phyloP scores from a whole-genome alignment of 2,329 filamentous ascomycete species.

The Leptographium flavum region DNA sequence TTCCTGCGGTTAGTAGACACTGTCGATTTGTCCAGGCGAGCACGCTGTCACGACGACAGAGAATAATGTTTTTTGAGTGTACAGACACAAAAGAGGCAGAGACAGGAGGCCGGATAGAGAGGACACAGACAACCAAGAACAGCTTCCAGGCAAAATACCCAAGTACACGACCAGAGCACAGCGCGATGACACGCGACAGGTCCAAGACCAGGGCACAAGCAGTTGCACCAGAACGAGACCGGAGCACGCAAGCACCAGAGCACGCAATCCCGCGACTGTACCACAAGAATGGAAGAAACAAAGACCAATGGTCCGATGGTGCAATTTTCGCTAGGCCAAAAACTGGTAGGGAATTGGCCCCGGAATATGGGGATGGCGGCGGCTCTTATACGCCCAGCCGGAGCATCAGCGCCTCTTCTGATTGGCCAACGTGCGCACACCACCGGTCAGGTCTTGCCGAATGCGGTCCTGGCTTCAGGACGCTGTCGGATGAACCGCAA shows the following conservation, averaged over 20 bases:
- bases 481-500: neutral
- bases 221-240: slow-evolving; percentile 6
- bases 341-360: neutral
- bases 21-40: neutral
- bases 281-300: neutral
- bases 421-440: neutral
- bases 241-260: slow-evolving; percentile 7
- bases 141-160: no score
- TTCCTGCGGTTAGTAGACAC: no score
- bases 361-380: neutral
- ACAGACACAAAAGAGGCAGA: neutral
- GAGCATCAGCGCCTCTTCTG: neutral
- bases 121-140: neutral
- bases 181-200: no score
- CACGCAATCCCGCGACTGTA: neutral
- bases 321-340: slow-evolving; percentile 2
- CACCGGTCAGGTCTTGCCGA: neutral
- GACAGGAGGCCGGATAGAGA: neutral
- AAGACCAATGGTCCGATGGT: neutral
- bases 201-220: neutral
- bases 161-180: no score
- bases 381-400: neutral
- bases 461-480: neutral
- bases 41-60: slow-evolving; percentile 9
- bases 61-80: slow-evolving; percentile 4